phyloP scores from a whole-genome alignment of 257 asterid species.

The Agastache rugosa region DNA sequence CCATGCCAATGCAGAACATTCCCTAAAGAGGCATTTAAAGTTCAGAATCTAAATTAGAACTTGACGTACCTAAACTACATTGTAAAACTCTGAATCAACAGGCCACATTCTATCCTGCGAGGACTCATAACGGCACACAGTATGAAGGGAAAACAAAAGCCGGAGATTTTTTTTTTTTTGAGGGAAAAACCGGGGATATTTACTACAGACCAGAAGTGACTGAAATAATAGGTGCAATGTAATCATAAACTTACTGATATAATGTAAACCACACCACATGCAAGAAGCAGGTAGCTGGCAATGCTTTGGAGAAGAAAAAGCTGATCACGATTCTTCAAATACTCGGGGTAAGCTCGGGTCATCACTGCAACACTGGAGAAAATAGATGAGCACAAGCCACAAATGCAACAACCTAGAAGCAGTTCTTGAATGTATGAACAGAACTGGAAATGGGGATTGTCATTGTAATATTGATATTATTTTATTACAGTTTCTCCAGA shows the following conservation, averaged over 20 bases:
- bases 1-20: conserved; percentile 74
- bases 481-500: neutral
- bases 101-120: conserved; percentile 16
- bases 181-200: neutral
- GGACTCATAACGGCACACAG: neutral
- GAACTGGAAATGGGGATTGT: conserved; percentile 1
- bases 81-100: conserved; percentile 14
- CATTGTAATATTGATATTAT: neutral
- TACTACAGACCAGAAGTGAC: conserved; percentile 10
- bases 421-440: conserved; percentile 7
- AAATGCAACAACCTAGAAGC: conserved; percentile 24
- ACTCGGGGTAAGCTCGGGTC: conserved; percentile 96
- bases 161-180: too few relatives aligned
- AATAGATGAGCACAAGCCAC: conserved; percentile 16
- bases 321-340: conserved; percentile 55
- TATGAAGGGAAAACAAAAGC: neutral
- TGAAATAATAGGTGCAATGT: conserved; percentile 29
- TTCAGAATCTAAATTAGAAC: neutral
- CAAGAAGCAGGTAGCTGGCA: conserved; percentile 81
- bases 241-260: conserved; percentile 65
- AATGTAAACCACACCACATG: conserved; percentile 77
- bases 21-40: conserved; percentile 56
- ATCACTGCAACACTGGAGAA: conserved; percentile 90
- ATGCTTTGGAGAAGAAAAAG: conserved; percentile 85
- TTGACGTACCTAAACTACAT: neutral